Evolutionary conservation across 129 eudicot genomes (phyloP), one percentile per base, ranked within the genome.

Genomic region (Oenanthe sinensis): DNA sequence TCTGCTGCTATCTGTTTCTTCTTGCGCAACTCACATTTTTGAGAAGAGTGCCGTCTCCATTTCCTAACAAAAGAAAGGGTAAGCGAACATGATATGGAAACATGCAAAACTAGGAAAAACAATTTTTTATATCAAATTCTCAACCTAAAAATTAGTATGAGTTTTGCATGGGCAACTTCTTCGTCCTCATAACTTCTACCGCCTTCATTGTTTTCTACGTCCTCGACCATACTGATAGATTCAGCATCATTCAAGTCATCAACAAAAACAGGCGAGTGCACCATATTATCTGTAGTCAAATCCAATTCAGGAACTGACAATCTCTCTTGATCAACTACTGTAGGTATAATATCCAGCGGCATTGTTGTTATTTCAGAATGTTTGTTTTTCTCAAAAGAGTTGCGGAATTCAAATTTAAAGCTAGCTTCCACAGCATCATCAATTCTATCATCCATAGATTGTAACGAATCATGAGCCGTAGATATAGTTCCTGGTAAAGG

Each of bases 81-180:
- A 48, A 72, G 68, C 62, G 33, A 74, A 74, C 60, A 71, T 22
- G 76, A n/a, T 24, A 40, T 24, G 36, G 19, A 37, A 46, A 62
- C 36, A 77, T 52, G 55, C 63, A 65, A 8, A 3, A 50, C 40
- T 74, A 69, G 12, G 13, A n/a, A 75, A 42, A 55, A 28, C 55
- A 54, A 50, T 45, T 67, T 60, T 8, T 50, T 43, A 77, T 30
- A 77, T 49, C 42, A 77, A 60, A n/a, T 19, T 13, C 4, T 80
- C 54, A 78, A 92, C 99, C 97, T 90, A 39, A 96, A 77, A 37
- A 92, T 87, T 75, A 92, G 85, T 83, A 62, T 90, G 75, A 96
- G 92, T 82, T 90, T 92, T 44, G 97, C 95, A 80, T 81, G 85
- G 13, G 90, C 88, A 67, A 90, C 87, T 87, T 96, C 97, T 84